phyloP scores from a whole-genome alignment of 108 stramenopile species.

The Craspedostauros australis region DNA sequence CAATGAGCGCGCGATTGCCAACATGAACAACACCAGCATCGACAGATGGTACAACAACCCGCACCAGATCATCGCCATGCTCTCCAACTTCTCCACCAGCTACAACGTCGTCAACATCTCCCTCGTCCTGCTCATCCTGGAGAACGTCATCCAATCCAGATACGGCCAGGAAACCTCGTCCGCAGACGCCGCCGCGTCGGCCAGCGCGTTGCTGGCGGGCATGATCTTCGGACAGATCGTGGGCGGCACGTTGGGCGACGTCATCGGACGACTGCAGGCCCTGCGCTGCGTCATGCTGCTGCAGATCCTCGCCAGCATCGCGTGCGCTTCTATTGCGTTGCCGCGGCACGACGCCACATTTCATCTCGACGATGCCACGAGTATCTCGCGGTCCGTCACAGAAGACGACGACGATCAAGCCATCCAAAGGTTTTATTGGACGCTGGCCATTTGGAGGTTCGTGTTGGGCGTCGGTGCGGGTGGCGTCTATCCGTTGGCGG shows the following conservation, averaged over 20 bases:
- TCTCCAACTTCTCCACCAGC: slow-evolving; percentile 84
- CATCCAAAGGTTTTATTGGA: no score
- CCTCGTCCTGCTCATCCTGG: slow-evolving; percentile 65
- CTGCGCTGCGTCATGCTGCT: slow-evolving; percentile 66
- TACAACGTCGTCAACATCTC: slow-evolving; percentile 87
- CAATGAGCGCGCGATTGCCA: background rate
- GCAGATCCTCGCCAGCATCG: slow-evolving; percentile 68
- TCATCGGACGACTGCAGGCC: slow-evolving; percentile 54
- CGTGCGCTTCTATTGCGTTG: slow-evolving; percentile 30
- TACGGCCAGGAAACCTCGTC: no score
- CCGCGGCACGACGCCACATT: background rate
- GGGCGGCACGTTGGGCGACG: slow-evolving; percentile 80
- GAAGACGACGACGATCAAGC: slow-evolving; percentile 22
- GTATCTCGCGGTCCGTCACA: background rate
- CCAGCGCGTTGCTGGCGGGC: slow-evolving; percentile 72
- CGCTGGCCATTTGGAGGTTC: slow-evolving; percentile 61
- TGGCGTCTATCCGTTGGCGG: slow-evolving; percentile 85
- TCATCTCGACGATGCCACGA: background rate
- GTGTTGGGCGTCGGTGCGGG: slow-evolving; percentile 78
- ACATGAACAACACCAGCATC: background rate
- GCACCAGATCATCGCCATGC: slow-evolving; percentile 61
- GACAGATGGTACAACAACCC: slow-evolving; percentile 16
- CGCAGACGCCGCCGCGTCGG: slow-evolving; percentile 24
- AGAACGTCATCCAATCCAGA: slow-evolving; percentile 4
- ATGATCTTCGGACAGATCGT: slow-evolving; percentile 84